These are phyloP conservation scores for Kodamaea hsintzibuensis DNA, from an alignment of 805 yeast species.

Conservation along the genomic window DNA sequence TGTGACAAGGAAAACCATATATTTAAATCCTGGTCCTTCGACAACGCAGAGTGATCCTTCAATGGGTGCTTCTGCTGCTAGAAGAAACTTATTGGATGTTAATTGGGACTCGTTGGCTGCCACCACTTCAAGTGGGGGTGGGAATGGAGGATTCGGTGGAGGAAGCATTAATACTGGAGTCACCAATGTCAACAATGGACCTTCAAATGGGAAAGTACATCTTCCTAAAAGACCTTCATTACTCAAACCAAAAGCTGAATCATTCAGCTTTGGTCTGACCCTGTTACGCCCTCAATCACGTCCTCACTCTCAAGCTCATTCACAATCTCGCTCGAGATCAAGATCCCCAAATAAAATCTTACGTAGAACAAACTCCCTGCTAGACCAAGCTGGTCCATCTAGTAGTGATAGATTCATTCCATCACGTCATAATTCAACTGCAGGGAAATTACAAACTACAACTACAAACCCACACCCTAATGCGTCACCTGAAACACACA, in stretches of 20 bases:
- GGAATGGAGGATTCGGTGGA: not conserved
- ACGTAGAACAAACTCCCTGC: conserved; percentile 36
- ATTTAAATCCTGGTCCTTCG: conserved; percentile 15
- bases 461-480: conserved; percentile 41
- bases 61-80: conserved; percentile 7
- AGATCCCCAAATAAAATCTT: conserved; percentile 11
- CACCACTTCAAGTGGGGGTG: not conserved
- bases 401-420: conserved; percentile 44
- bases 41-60: conserved; percentile 1
- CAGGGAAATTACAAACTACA: conserved; percentile 37
- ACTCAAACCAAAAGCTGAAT: conserved; percentile 17
- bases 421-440: conserved; percentile 40
- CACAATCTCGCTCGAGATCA: conserved; percentile 14
- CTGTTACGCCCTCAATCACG: not conserved
- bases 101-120: conserved; percentile 1
- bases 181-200: not conserved
- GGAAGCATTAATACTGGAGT: too few species aligned
- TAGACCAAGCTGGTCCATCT: conserved; percentile 16
- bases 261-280: conserved; percentile 18
- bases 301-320: conserved; percentile 6
- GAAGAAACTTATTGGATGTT: not conserved
- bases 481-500: conserved; percentile 55
- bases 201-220: conserved; percentile 2
- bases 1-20: conserved; percentile 28
- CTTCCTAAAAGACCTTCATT: not conserved